These are phyloP conservation scores for Schizopora paradoxa DNA, from an alignment of 1,284 basidiomycete species.

Conservation along the genomic window DNA sequence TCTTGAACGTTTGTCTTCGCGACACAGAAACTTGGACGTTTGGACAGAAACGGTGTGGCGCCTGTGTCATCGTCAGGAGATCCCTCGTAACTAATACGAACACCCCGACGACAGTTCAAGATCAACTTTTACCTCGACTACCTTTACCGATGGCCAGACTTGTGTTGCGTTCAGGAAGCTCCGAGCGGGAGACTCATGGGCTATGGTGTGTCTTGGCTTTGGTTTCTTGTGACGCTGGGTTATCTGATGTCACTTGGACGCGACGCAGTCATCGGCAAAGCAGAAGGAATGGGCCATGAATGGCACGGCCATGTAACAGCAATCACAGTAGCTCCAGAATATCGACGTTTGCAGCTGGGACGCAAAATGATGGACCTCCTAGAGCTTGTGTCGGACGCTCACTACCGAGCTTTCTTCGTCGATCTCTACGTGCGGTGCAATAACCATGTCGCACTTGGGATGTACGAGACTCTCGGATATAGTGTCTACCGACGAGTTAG, in stretches of 20 bases:
- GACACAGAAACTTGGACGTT: conserved; percentile 76
- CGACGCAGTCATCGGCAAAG: conserved; percentile 74
- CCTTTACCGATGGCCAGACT: conserved; percentile 84
- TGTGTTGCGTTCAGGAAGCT: conserved; percentile 77
- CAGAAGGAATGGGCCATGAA: conserved; percentile 66
- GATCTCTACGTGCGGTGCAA: conserved; percentile 87
- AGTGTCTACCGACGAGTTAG: conserved; percentile 80
- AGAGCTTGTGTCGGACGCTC: conserved; percentile 74
- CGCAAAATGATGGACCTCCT: conserved; percentile 78
- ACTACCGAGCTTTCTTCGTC: conserved; percentile 79
- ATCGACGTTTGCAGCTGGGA: conserved; percentile 78
- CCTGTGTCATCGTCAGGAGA: conserved; percentile 20
- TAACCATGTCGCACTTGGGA: conserved; percentile 68
- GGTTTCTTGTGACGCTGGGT: background rate
- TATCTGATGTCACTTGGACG: conserved; percentile 6
- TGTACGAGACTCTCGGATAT: conserved; percentile 87
- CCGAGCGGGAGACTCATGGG: conserved; percentile 81
- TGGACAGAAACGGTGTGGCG: conserved; percentile 85
- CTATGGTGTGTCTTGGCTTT: conserved; percentile 52
- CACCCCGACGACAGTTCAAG: conserved; percentile 53
- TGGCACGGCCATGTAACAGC: conserved; percentile 92
- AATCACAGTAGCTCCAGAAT: conserved; percentile 87
- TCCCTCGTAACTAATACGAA: background rate
- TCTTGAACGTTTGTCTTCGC: conserved; percentile 5
- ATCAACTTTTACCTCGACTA: conserved; percentile 85